Evolutionary conservation across 305 asterid species (phyloP).

Genomic region (Fraxinus greggii): DNA sequence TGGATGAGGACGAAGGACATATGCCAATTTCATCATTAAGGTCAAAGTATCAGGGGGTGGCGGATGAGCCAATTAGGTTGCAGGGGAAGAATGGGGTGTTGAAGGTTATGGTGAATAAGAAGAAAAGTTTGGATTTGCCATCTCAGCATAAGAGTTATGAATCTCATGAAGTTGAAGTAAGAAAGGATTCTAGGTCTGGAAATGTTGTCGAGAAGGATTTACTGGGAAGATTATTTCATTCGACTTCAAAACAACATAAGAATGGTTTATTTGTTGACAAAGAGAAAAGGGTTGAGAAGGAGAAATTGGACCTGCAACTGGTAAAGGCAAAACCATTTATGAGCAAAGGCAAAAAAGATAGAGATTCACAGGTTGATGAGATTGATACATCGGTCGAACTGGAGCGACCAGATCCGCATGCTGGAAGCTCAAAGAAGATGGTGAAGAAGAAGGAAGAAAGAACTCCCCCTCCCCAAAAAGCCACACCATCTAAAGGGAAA

Average conservation of each 20-base stretch:
- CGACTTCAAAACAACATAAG: slow-evolving; percentile 36
- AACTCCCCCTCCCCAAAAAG: slow-evolving; percentile 32
- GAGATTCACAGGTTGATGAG: slow-evolving; percentile 44
- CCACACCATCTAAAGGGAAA: slow-evolving; percentile 40
- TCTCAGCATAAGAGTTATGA: slow-evolving; percentile 35
- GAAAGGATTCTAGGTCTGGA: slow-evolving; percentile 41
- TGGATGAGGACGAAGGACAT: slow-evolving; percentile 55
- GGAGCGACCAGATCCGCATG: slow-evolving; percentile 54
- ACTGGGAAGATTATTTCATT: slow-evolving; percentile 31
- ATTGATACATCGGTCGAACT: slow-evolving; percentile 61
- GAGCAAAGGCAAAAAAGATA: slow-evolving; percentile 40
- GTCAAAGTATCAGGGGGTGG: slow-evolving; percentile 49
- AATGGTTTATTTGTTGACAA: slow-evolving; percentile 36
- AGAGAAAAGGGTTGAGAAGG: slow-evolving; percentile 43
- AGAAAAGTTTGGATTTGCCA: slow-evolving; percentile 54
- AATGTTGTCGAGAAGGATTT: slow-evolving; percentile 43
- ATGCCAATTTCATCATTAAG: slow-evolving; percentile 52
- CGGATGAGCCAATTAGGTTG: slow-evolving; percentile 64
- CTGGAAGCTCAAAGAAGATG: slow-evolving; percentile 51
- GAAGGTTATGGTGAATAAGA: slow-evolving; percentile 91
- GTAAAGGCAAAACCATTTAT: slow-evolving; percentile 35
- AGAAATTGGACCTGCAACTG: slow-evolving; percentile 43
- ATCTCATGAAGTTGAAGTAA: slow-evolving; percentile 44
- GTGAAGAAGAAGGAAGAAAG: slow-evolving; percentile 54
- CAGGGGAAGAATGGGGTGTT: slow-evolving; percentile 96